These are phyloP conservation scores for Ceratobasidium sp. DNA, from an alignment of 1,284 basidiomycete genomes.

Conservation along the genomic window DNA sequence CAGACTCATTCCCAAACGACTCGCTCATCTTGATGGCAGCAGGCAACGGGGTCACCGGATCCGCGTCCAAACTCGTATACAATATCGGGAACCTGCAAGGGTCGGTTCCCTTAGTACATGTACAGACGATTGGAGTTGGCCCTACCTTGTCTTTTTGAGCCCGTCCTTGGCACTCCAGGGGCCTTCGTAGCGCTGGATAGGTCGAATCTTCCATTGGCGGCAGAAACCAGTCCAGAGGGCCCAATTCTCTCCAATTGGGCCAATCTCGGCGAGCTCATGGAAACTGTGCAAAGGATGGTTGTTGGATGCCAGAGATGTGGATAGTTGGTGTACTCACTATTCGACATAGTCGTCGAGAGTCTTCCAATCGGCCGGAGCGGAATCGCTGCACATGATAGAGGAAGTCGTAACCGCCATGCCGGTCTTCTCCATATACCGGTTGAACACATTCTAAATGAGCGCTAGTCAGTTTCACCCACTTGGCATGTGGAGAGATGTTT, in stretches of 20 bases:
- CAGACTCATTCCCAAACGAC: conserved; percentile 46
- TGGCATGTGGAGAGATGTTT: not conserved
- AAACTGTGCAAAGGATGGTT: not conserved
- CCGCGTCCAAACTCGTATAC: conserved; percentile 47
- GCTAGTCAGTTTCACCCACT: not conserved
- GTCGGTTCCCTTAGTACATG: too few relatives aligned
- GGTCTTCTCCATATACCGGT: conserved; percentile 27
- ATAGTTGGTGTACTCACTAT: conserved; percentile 21
- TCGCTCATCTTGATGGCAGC: conserved; percentile 46
- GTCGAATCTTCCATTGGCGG: conserved; percentile 46
- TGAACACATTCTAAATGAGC: conserved; percentile 26
- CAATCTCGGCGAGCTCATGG: conserved; percentile 48
- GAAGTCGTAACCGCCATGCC: conserved; percentile 15
- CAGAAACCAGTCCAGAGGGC: conserved; percentile 44
- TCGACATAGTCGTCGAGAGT: conserved; percentile 42
- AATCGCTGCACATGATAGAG: conserved; percentile 39
- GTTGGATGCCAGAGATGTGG: not conserved
- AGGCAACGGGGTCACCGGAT: conserved; percentile 48
- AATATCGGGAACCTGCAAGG: conserved; percentile 48
- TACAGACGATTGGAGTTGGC: too few relatives aligned
- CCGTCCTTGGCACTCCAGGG: conserved; percentile 47
- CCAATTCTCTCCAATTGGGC: conserved; percentile 46
- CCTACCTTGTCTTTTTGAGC: conserved; percentile 47
- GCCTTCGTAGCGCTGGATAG: conserved; percentile 47
- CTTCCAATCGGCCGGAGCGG: conserved; percentile 26